Conservation (phyloP, 352 stramenopile genomes). For the Halophytophthora batemanensis region DNA sequence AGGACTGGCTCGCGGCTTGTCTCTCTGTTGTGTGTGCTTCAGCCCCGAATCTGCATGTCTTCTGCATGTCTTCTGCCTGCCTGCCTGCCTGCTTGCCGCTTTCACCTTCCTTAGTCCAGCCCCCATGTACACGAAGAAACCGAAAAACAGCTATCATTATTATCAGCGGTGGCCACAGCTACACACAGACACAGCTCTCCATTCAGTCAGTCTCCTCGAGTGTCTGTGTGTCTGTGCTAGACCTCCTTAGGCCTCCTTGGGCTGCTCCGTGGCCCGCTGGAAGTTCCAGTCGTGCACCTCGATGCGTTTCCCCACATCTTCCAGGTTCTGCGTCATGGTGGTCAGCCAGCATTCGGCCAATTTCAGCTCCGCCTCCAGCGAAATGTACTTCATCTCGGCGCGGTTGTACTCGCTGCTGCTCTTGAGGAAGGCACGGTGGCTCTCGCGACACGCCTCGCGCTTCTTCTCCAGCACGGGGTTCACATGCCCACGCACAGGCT, state of each 20-base stretch:
- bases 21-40: slow-evolving; percentile 20
- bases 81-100: background rate
- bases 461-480: slow-evolving; percentile 40
- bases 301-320: slow-evolving; percentile 73
- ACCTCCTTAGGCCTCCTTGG: background rate
- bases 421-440: slow-evolving; percentile 49
- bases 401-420: slow-evolving; percentile 52
- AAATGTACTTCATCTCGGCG: slow-evolving; percentile 52
- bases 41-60: slow-evolving; percentile 9
- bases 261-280: slow-evolving; percentile 42
- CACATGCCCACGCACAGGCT: slow-evolving; percentile 13
- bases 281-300: slow-evolving; percentile 81
- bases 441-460: slow-evolving; percentile 38
- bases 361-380: slow-evolving; percentile 48
- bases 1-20: slow-evolving; percentile 12
- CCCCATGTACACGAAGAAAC: slow-evolving; percentile 26
- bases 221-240: too few species aligned
- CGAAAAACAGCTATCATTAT: slow-evolving; percentile 33
- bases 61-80: slow-evolving; percentile 19
- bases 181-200: too few species aligned
- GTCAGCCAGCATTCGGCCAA: slow-evolving; percentile 71
- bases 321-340: slow-evolving; percentile 55
- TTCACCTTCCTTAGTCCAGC: background rate
- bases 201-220: too few species aligned
- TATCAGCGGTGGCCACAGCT: slow-evolving; percentile 12